These are phyloP conservation scores for Hibiscus syriacus DNA, from an alignment of 345 rosid species.

Conservation along the genomic window DNA sequence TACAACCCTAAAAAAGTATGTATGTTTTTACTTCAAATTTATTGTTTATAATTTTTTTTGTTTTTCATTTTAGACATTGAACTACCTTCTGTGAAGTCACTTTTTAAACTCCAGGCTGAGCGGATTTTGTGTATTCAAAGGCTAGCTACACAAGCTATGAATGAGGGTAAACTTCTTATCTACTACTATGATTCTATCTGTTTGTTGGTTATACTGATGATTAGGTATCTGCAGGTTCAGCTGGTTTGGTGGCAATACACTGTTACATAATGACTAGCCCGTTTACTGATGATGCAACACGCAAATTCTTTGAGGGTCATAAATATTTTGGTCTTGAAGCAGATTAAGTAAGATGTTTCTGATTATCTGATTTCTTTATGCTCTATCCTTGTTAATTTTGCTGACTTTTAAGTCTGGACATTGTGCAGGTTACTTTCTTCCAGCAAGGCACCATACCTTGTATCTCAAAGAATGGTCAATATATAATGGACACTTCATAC, in stretches of 20 bases:
- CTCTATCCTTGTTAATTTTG: conserved; percentile 1
- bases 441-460: conserved; percentile 97
- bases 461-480: conserved; percentile 76
- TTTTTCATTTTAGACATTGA: conserved; percentile 58
- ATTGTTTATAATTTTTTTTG: conserved; percentile 4
- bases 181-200: conserved; percentile 6
- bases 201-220: conserved; percentile 11
- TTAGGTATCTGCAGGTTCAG: conserved; percentile 37
- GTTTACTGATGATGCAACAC: conserved; percentile 78
- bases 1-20: background rate
- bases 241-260: conserved; percentile 54
- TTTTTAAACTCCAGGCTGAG: conserved; percentile 96
- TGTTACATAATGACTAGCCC: conserved; percentile 99
- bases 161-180: conserved; percentile 51
- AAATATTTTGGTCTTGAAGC: conserved; percentile 87
- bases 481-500: conserved; percentile 90
- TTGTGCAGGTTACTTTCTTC: conserved; percentile 76
- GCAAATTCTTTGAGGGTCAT: conserved; percentile 70
- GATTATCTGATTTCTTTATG: conserved; percentile 2
- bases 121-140: conserved; percentile 80
- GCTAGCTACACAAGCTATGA: conserved; percentile 72
- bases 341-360: conserved; percentile 55
- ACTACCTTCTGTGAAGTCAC: conserved; percentile 93
- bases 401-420: conserved; percentile 12
- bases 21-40: background rate